phyloP scores from a whole-genome alignment of 139 green algal genomes.

The Chlorella sp. region DNA sequence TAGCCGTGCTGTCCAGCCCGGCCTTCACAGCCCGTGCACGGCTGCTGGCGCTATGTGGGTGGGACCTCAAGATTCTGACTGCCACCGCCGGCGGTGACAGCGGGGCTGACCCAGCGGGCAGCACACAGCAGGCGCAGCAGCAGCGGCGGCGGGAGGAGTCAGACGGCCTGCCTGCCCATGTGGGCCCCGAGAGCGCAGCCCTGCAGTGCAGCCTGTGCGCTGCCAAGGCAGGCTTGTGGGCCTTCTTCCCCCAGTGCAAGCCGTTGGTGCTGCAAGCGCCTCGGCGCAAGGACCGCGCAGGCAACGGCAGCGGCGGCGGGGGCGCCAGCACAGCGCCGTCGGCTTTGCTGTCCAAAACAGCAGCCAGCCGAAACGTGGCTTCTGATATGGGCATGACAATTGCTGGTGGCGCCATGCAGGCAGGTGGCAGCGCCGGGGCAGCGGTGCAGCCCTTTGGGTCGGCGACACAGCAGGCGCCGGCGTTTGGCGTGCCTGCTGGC shows the following conservation, averaged over 20 bases:
- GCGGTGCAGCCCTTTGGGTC: conserved; percentile 6
- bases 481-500: conserved; percentile 23
- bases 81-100: not conserved
- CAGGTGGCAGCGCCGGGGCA: not conserved
- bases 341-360: not conserved
- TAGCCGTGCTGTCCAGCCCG: not conserved
- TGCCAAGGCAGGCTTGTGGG: conserved; percentile 58
- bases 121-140: not conserved
- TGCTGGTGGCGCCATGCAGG: conserved; percentile 19
- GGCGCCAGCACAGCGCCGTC: not conserved
- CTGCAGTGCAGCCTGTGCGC: conserved; percentile 60
- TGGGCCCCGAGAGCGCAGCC: conserved; percentile 34
- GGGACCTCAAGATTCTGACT: conserved; percentile 42
- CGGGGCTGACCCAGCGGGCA: not conserved
- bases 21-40: conserved; percentile 25
- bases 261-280: not conserved
- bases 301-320: not conserved
- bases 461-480: not conserved
- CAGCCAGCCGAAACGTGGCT: conserved; percentile 4
- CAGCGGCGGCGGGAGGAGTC: not conserved
- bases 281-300: not conserved
- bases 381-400: conserved; percentile 32
- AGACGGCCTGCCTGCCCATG: not conserved
- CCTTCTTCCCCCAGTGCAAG: conserved; percentile 45
- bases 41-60: conserved; percentile 58